A percentile compares a stretch with the other conserved stretches of the same genome.
Conservation (phyloP, 441 rosid genomes). For the Gossypium trilobum region DNA sequence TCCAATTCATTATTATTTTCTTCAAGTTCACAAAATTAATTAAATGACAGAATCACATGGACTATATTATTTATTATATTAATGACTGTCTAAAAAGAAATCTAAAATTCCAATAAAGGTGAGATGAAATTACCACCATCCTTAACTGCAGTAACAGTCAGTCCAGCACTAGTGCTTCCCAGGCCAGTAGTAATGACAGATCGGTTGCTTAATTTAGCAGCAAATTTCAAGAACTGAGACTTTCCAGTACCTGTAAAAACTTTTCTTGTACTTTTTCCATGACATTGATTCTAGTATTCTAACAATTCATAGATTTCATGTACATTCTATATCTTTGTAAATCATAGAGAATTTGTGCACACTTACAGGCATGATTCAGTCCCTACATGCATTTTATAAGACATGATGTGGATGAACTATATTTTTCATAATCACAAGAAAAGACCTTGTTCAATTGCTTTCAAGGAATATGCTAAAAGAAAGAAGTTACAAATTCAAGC, state of each 20-base stretch:
- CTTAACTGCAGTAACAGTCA: constrained; percentile 96
- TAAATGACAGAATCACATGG: neutral
- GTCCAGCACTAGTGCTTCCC: constrained; percentile 98
- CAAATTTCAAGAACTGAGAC: constrained; percentile 94
- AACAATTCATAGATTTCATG: neutral
- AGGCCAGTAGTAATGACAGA: constrained; percentile 91
- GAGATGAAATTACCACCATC: constrained; percentile 60
- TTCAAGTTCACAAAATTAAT: neutral
- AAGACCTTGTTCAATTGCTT: neutral
- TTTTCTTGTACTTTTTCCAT: neutral
- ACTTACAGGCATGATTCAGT: neutral
- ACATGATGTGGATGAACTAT: neutral
- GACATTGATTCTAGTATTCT: neutral
- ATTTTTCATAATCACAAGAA: neutral
- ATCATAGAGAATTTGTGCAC: neutral
- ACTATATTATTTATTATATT: neutral
- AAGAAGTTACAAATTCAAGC: neutral
- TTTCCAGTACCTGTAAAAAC: constrained; percentile 79
- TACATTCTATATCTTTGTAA: neutral
- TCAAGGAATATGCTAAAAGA: neutral
- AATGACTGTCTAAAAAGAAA: neutral
- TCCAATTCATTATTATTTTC: constrained; percentile 2
- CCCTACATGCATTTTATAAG: neutral
- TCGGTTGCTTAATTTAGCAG: constrained; percentile 86
- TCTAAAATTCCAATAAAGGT: neutral